Conservation (phyloP, 2,329 filamentous ascomycete genomes). For the Diaporthe destruens region DNA sequence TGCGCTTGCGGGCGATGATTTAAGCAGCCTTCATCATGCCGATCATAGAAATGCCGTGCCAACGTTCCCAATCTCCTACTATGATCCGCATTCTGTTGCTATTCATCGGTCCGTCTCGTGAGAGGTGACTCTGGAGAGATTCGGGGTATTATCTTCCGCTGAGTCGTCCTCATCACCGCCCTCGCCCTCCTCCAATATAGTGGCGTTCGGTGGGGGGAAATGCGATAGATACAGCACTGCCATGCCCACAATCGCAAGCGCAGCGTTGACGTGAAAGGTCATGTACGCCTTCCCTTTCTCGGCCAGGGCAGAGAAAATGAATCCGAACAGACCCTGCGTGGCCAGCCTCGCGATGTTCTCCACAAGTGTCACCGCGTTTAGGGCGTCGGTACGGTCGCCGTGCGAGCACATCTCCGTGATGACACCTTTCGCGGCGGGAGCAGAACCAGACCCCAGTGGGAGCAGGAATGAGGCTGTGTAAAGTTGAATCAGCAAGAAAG, state of each 20-base stretch:
- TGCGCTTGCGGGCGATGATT: neutral
- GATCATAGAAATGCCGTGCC: neutral
- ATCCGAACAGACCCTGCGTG: slow-evolving; percentile 75
- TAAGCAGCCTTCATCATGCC: neutral
- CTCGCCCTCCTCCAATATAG: slow-evolving; percentile 48
- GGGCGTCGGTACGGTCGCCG: slow-evolving; percentile 72
- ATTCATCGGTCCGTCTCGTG: slow-evolving; percentile 41
- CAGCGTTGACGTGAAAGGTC: slow-evolving; percentile 77
- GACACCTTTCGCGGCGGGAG: slow-evolving; percentile 78
- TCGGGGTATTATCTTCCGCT: neutral
- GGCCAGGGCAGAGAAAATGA: slow-evolving; percentile 74
- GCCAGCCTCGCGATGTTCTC: slow-evolving; percentile 76
- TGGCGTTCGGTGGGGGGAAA: slow-evolving; percentile 56
- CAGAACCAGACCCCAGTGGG: slow-evolving; percentile 77
- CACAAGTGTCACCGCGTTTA: slow-evolving; percentile 77
- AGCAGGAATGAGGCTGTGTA: slow-evolving; percentile 70
- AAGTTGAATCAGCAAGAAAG: neutral
- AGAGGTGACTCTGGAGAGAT: slow-evolving; percentile 34
- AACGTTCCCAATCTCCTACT: neutral
- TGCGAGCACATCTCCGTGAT: slow-evolving; percentile 78
- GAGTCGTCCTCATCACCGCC: neutral
- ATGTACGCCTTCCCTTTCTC: slow-evolving; percentile 69
- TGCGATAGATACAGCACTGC: slow-evolving; percentile 56
- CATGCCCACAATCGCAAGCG: slow-evolving; percentile 63
- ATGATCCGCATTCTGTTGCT: no score